These are phyloP conservation scores for Glycine tomentella DNA, from an alignment of 306 rosid genomes.

Conservation along the genomic window DNA sequence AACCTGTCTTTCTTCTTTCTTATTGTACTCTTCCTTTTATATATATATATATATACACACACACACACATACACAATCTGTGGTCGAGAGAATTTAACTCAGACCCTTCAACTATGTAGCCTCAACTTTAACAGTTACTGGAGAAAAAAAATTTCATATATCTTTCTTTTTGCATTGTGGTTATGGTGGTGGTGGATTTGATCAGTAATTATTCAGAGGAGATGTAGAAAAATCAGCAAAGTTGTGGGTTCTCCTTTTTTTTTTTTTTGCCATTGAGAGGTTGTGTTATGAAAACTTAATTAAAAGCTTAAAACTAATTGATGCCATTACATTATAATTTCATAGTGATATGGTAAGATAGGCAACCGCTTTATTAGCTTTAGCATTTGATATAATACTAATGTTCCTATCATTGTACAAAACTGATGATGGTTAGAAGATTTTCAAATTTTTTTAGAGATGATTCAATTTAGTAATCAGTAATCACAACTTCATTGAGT, in stretches of 20 bases:
- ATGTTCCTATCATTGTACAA: not conserved
- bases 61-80: no score
- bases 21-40: no score
- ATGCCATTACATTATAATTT: not conserved
- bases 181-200: not conserved
- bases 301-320: not conserved
- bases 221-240: not conserved
- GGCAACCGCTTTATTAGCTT: not conserved
- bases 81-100: no score
- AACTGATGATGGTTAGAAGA: not conserved
- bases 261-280: not conserved
- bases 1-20: no score
- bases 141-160: not conserved
- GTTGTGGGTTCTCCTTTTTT: not conserved
- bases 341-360: not conserved
- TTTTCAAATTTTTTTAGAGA: not conserved
- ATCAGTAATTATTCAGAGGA: not conserved
- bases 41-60: no score
- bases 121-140: no score
- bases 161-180: not conserved
- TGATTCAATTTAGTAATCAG: slow-evolving; percentile 1
- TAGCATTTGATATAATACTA: not conserved
- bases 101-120: no score
- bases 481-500: slow-evolving; percentile 29
- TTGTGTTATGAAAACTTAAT: not conserved